These are phyloP conservation scores for Aureobasidium sp. DNA, from an alignment of 2,329 filamentous ascomycete genomes.

Conservation along the genomic window DNA sequence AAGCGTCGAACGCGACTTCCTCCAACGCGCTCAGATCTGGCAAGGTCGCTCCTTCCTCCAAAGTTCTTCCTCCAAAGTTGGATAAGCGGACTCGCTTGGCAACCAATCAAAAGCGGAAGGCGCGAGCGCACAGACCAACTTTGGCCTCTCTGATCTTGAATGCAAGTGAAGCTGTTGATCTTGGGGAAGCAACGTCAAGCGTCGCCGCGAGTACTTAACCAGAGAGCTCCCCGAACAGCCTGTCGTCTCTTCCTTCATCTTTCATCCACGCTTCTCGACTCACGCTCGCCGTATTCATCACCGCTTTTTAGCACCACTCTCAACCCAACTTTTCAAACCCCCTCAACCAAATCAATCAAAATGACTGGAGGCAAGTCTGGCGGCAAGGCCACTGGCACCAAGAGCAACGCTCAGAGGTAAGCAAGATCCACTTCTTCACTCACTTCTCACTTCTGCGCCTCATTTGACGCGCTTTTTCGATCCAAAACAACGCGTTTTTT, in stretches of 20 bases:
- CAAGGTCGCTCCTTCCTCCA: too few species aligned
- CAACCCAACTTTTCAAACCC: conserved; percentile 24
- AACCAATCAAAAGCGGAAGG: not conserved
- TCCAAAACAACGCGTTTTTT: conserved; percentile 26
- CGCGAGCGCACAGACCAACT: not conserved
- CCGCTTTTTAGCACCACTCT: conserved; percentile 20
- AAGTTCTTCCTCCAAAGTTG: too few species aligned
- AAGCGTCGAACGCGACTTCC: not conserved
- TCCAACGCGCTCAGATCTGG: not conserved
- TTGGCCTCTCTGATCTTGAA: not conserved
- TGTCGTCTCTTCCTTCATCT: conserved; percentile 29
- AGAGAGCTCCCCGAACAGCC: conserved; percentile 18
- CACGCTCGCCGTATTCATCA: conserved; percentile 24
- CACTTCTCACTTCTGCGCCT: conserved; percentile 18
- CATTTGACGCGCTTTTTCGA: conserved; percentile 38
- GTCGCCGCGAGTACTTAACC: conserved; percentile 11
- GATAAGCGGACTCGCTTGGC: not conserved
- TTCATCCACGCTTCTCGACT: conserved; percentile 31
- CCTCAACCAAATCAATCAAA: conserved; percentile 55
- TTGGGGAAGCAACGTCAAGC: conserved; percentile 13
- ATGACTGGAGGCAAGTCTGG: conserved; percentile 99
- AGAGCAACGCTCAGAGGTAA: conserved; percentile 95
- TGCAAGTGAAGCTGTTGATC: conserved; percentile 6
- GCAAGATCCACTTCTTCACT: conserved; percentile 37
- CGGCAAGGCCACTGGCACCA: conserved; percentile 98